Base-by-base conservation (phyloP, 805 yeast species). In the Saturnispora diversa region DNA sequence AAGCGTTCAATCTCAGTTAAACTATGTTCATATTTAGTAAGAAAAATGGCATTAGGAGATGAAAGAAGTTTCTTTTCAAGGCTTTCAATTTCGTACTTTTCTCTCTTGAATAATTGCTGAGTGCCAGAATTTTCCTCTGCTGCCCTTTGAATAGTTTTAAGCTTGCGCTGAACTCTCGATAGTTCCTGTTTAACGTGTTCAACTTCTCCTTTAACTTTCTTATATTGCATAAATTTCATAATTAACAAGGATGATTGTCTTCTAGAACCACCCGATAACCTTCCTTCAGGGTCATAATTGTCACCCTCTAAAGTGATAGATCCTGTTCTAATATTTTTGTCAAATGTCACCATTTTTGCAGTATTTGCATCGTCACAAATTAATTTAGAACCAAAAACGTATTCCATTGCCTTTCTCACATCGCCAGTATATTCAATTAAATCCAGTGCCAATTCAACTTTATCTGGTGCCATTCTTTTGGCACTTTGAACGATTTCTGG, bases 291-390 rank as follows among this genome's bases (percentile, higher is more conserved):
- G 56, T 92, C 98, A 61, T 88, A 92, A 9, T 81, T 73, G 58
- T 92, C 98, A 38, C 98, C 99, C 40, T 87, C 88, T 25, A 84
- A 58, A 0, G 99, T 92, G 12, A 94, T 86, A 23, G 94, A 80
- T 52, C 87, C 77, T 1, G 88, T 70, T 47, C 85, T 70, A 12
- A 90, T 77, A 40, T 75, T 72, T 1, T 90, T 92, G 56, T 88
- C 78, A 57, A 87, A 86, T 0, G 97, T 85, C n/a, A 92, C 82
- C 35, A 70, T 68, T 50, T 88, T 82, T 0, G 98, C 97, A 0
- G 94, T 78, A 12, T 82, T 80, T 0, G 95, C 84, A 60, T 87
- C 94, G 15, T 76, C 65, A 63, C 98, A 92, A 17, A 92, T 72
- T 32, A 94, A 72, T n/a, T 94, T 84, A 17, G 76, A 68, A 12